Base-by-base conservation (phyloP, 2,329 filamentous ascomycete species). In the Botryotinia convoluta region DNA sequence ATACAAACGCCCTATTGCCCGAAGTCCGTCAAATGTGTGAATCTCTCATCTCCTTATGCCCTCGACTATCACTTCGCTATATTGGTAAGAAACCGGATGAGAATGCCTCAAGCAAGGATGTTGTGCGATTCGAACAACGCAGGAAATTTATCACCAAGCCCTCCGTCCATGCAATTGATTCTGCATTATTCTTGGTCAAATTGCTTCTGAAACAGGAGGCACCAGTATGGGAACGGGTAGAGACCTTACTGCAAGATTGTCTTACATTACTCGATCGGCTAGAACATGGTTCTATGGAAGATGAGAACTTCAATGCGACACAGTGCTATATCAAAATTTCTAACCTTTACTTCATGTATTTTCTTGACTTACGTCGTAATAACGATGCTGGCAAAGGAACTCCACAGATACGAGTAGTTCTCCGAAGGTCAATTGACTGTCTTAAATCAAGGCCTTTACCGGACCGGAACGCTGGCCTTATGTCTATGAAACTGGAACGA, bases 331-430 rank as follows among this genome's bases (percentile, higher is more conserved):
- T 91, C 75, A 92, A 90, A 77, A 87, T 93, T 39, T 93, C 92
- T 0, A 91, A 92, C 77, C 85, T 92, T 4, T 93, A 93, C 79
- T 93, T 91, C 79, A 84, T 89, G n/a, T 85, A 88, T 65, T 89
- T 89, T 78, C 82, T 87, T 29, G 83, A 85, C 62, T 79, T 88
- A 74, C 82, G 85, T 22, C 87, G 87, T 68, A 81, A 83, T 37
- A 76, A 82, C 0, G 82, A 82, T 6, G 84, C 84, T 44, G 75
- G 81, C 1, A 83, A 83, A n/a, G 84, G 86, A 65, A 76, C 79
- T 9, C 81, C 83, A 29, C 83, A 87, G 1, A 81, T 92, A 22
- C 86, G 87, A 68, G 42, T 69, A 64, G 86, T 90, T 20, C 84
- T 93, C 67, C 87, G 87, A 72, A 86, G 88, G 72, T 92, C 91